phyloP scores from a whole-genome alignment of 2,329 filamentous ascomycete species.

The Teratosphaeria nubilosa region DNA sequence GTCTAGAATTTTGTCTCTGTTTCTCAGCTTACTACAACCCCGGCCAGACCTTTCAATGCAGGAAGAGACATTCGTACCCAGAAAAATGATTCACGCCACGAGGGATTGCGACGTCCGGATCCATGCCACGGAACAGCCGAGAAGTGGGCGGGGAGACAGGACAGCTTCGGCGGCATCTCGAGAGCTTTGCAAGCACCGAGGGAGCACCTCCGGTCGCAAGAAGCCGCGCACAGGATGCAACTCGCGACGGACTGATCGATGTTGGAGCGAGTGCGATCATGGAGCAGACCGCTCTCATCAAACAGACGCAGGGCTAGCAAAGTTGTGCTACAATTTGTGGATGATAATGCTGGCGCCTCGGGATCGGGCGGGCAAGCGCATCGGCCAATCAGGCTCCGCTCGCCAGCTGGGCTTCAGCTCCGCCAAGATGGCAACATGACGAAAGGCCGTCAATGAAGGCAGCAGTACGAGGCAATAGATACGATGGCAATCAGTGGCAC shows the following conservation, averaged over 20 bases:
- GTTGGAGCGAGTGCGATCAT: not conserved
- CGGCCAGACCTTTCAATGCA: not conserved
- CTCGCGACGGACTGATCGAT: not conserved
- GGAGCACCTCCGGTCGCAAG: not conserved
- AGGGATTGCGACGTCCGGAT: not conserved
- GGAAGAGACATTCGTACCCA: not conserved
- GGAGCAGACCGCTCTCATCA: not conserved
- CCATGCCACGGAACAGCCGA: not conserved
- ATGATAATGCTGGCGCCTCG: not conserved
- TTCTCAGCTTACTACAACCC: not conserved
- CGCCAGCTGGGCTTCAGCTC: not conserved
- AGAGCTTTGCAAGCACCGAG: not conserved
- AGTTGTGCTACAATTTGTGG: not conserved
- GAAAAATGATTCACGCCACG: not conserved
- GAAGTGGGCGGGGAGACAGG: not conserved
- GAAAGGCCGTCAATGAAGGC: not conserved
- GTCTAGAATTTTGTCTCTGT: not conserved
- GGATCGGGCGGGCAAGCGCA: not conserved
- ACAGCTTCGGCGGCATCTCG: not conserved
- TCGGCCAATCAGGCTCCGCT: not conserved
- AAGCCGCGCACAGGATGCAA: not conserved
- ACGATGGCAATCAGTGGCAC: conserved; percentile 16
- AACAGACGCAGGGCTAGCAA: not conserved
- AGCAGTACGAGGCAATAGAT: conserved; percentile 10
- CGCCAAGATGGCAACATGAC: not conserved